Percentiles rank a stretch among this genome's conserved stretches.
Evolutionary conservation across 2,329 filamentous ascomycete species (phyloP).

Genomic region (Delphinella strobiligena): DNA sequence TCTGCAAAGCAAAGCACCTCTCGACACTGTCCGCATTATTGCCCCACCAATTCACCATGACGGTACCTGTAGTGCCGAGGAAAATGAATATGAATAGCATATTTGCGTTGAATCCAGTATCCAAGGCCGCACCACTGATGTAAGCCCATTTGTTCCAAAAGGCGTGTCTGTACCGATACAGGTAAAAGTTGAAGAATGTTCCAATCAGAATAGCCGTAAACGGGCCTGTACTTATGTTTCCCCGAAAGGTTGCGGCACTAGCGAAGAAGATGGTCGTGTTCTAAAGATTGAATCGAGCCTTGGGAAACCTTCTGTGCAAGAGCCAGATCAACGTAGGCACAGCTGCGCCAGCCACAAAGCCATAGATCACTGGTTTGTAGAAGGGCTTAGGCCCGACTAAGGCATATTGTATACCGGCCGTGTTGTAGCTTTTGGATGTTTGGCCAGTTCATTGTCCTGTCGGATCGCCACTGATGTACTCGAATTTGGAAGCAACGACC

Average conservation of each 20-base stretch:
- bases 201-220: not conserved
- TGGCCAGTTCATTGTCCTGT: slow-evolving; percentile 52
- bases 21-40: not conserved
- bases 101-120: not conserved
- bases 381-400: slow-evolving; percentile 41
- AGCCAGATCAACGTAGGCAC: slow-evolving; percentile 36
- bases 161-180: not conserved
- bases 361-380: slow-evolving; percentile 38
- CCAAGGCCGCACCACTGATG: not conserved
- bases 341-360: slow-evolving; percentile 40
- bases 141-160: not conserved
- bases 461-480: slow-evolving; percentile 40
- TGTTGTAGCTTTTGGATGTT: slow-evolving; percentile 37
- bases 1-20: not conserved
- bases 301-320: slow-evolving; percentile 42
- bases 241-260: slow-evolving; percentile 43
- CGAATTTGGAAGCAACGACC: slow-evolving; percentile 44
- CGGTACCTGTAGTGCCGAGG: not conserved
- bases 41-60: not conserved
- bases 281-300: slow-evolving; percentile 45
- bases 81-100: not conserved
- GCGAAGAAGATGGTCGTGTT: slow-evolving; percentile 53
- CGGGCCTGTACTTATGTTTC: slow-evolving; percentile 46
- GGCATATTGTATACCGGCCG: slow-evolving; percentile 47
- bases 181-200: not conserved